phyloP scores from a whole-genome alignment of 306 rosid species.

The Argentina anserina region DNA sequence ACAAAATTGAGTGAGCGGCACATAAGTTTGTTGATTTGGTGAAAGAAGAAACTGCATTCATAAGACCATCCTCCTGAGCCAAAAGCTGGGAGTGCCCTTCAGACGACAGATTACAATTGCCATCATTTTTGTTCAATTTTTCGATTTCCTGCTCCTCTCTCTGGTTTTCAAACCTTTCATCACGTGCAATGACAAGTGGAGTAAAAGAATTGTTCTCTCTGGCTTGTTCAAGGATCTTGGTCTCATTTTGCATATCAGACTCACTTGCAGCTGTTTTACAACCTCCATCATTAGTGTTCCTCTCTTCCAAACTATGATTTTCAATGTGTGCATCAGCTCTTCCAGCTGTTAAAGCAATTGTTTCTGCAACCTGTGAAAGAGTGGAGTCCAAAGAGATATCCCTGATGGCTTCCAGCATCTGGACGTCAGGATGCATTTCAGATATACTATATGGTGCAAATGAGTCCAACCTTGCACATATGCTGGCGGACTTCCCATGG shows the following conservation, averaged over 20 bases:
- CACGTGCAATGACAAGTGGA: conserved; percentile 27
- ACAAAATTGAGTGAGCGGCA: not conserved
- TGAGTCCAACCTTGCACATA: conserved; percentile 26
- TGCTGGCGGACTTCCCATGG: conserved; percentile 35
- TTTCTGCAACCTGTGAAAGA: conserved; percentile 27
- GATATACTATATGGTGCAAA: conserved; percentile 35
- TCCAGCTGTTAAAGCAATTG: conserved; percentile 21
- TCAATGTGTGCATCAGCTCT: conserved; percentile 30
- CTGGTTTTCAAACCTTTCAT: conserved; percentile 24
- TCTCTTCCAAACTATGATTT: conserved; percentile 29
- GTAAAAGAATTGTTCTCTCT: conserved; percentile 26
- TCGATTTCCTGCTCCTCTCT: conserved; percentile 17
- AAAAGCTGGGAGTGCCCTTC: conserved; percentile 24
- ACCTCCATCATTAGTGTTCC: conserved; percentile 24
- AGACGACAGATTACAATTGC: conserved; percentile 27
- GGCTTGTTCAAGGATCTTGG: conserved; percentile 23
- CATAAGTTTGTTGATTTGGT: conserved; percentile 8
- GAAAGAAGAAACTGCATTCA: conserved; percentile 16
- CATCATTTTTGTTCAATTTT: conserved; percentile 21
- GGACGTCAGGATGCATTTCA: conserved; percentile 35
- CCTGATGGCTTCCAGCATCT: conserved; percentile 29
- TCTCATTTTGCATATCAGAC: conserved; percentile 31
- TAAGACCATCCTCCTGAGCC: conserved; percentile 24
- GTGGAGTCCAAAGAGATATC: conserved; percentile 20
- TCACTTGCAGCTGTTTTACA: conserved; percentile 16